Evolutionary conservation across 106 monocot species (phyloP), one percentile per base, ranked within the genome.

Genomic region (Dioscorea dumetorum): DNA sequence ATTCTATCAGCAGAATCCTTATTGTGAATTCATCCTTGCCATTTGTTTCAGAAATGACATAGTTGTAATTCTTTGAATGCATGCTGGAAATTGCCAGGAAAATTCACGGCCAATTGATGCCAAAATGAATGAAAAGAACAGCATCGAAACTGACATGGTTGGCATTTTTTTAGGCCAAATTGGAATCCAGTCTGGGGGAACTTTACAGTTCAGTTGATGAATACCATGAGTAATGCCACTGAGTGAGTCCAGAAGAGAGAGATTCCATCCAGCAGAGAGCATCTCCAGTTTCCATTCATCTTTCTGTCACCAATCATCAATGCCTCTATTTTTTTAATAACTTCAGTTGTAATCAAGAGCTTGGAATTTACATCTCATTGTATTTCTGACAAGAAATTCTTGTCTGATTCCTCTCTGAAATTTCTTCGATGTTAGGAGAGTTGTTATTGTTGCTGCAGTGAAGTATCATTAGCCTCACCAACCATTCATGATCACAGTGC

Each of bases 401-500:
- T 41, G 41, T 41, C 41, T 41, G 41, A 2, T 41, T 41, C 41
- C 41, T 41, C 41, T 41, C 41, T 41, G 6, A 41, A 28, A 41
- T 41, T 41, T 10, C 41, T 41, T 41, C 41, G 6, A 41, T 41
- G 41, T 41, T 41, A 41, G 19, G 59, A 59, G 59, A 23, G 59
- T 18, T 22, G 8, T 58, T n/a, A 15, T n/a, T 16, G 18, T 23
- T 59, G 59, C 22, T 20, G 20, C 22, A 22, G 59, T 11, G 59
- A 59, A 21, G 59, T 12, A 59, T 59, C 59, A 59, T 59, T 59
- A 12, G 20, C 22, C 59, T 59, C 20, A 59, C 59, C 59, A 59
- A 59, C 59, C 59, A 59, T 59, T 7, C 22, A 12, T 12, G 22
- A 22, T 23, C 19, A 23, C 12, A 28, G 2, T 28, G 28, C 28